A percentile compares a stretch with the other conserved stretches of the same genome.
Evolutionary conservation across 257 asterid species (phyloP).

Genomic region (Nicotiana attenuata): DNA sequence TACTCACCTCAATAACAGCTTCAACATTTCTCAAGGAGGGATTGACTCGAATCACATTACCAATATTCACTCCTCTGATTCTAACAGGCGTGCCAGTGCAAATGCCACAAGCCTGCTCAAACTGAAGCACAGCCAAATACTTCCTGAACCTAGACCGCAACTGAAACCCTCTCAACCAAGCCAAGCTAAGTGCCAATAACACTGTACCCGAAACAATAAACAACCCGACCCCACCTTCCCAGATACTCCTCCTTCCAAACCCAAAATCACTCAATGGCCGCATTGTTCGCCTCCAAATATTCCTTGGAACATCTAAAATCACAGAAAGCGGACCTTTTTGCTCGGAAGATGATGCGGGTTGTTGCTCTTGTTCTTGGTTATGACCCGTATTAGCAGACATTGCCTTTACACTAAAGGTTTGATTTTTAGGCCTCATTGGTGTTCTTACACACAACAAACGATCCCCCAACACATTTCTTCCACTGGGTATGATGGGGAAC

Average conservation of each 20-base stretch:
- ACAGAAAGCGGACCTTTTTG: conserved; percentile 42
- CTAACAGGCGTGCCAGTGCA: conserved; percentile 93
- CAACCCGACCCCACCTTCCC: conserved; percentile 99
- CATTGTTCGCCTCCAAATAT: conserved; percentile 74
- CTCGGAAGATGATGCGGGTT: conserved; percentile 35
- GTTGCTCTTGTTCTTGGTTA: conserved; percentile 26
- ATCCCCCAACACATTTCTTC: conserved; percentile 27
- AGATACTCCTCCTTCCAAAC: conserved; percentile 85
- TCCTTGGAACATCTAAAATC: conserved; percentile 57
- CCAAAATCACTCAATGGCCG: conserved; percentile 90
- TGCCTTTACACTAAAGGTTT: conserved; percentile 30
- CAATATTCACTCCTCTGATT: conserved; percentile 88
- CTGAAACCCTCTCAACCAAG: conserved; percentile 91
- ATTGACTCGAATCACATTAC: conserved; percentile 81
- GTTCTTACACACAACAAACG: conserved; percentile 36
- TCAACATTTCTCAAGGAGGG: conserved; percentile 80
- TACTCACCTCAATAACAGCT: conserved; percentile 80
- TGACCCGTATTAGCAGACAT: conserved; percentile 41
- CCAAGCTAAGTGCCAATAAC: conserved; percentile 76
- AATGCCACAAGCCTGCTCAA: conserved; percentile 90
- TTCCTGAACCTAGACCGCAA: conserved; percentile 75
- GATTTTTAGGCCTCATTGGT: conserved; percentile 26
- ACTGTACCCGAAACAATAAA: conserved; percentile 82
- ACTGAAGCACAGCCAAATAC: conserved; percentile 81
- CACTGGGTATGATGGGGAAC: conserved; percentile 30